These are phyloP conservation scores for Quercus alba DNA, from an alignment of 306 rosid species.

Conservation along the genomic window DNA sequence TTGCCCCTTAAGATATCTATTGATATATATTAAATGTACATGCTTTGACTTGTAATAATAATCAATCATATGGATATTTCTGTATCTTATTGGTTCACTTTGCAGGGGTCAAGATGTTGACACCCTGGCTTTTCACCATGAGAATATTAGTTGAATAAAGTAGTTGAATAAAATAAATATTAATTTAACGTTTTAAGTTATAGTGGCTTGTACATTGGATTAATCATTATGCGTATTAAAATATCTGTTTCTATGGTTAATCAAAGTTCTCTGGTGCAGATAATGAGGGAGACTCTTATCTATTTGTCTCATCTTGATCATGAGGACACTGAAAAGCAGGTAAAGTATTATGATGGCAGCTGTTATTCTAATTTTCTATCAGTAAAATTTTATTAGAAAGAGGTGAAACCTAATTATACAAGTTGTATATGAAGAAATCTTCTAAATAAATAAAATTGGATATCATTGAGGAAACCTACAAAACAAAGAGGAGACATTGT, in stretches of 20 bases:
- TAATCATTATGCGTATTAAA: not conserved
- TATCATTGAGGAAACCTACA: too few relatives aligned
- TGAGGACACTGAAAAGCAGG: constrained; percentile 98
- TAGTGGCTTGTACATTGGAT: not conserved
- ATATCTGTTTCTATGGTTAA: not conserved
- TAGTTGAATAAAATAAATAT: not conserved
- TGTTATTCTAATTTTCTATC: not conserved
- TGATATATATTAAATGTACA: not conserved
- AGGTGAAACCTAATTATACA: too few relatives aligned
- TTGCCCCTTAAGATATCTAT: not conserved
- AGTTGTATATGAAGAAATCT: too few relatives aligned
- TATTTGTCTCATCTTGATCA: constrained; percentile 97
- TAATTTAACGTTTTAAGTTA: not conserved
- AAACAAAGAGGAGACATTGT: too few relatives aligned
- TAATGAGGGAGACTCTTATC: constrained; percentile 98
- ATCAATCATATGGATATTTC: not conserved
- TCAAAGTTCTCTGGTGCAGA: constrained; percentile 50
- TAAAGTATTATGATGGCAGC: constrained; percentile 19
- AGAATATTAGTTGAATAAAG: not conserved
- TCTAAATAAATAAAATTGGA: too few relatives aligned
- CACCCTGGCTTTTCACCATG: not conserved
- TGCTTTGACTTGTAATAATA: not conserved
- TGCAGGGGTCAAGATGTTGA: not conserved
- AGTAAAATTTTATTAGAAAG: too few relatives aligned
- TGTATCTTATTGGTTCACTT: not conserved